Evolutionary conservation across 768 basidiomycete genomes (phyloP), one percentile per base, ranked within the genome.

Genomic region (Psilocybe subaeruginosa): DNA sequence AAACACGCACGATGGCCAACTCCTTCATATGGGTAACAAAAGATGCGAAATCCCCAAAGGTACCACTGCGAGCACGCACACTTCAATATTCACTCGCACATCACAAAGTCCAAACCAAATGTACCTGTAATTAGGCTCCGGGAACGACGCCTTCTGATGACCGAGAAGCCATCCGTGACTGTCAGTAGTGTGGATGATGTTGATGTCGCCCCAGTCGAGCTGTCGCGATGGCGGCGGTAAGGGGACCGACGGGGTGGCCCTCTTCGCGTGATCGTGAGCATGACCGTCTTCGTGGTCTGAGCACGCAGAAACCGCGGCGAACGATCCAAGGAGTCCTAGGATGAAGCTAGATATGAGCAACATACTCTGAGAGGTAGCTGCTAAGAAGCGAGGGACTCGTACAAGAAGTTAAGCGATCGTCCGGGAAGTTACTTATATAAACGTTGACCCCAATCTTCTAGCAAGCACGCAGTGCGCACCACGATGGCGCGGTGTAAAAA

Each of bases 111-210:
- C 47, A 50, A 30, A 19, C 16, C 30, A 58, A 7, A 58, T 60
- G 27, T n/a, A 69, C 73, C 70, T 74, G 73, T 90, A 92, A 70
- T 90, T 88, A 0, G 91, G 90, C 67, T 94, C 92, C 0, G 91
- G 91, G 69, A 82, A 86, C 2, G 81, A 82, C 2, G 76, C 16
- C 68, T 93, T 89, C 67, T 92, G 91, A 75, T 97, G 94, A 2
- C 94, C 94, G 39, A 94, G 80, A 2, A 96, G 77, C 77, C 80
- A 78, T 41, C 80, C 77, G 76, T 91, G 89, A 39, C 84, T 91
- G 72, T 95, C 93, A 0, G 95, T 95, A 3, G 93, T 95, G 67
- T 89, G 87, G 51, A 95, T 82, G 67, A 95, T 84, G 70, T 96
- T 96, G 69, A 96, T 81, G 68, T 95, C 92, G 17, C 89, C 87